Base-by-base conservation (phyloP, 306 rosid genomes). In the Sesbania bispinosa region DNA sequence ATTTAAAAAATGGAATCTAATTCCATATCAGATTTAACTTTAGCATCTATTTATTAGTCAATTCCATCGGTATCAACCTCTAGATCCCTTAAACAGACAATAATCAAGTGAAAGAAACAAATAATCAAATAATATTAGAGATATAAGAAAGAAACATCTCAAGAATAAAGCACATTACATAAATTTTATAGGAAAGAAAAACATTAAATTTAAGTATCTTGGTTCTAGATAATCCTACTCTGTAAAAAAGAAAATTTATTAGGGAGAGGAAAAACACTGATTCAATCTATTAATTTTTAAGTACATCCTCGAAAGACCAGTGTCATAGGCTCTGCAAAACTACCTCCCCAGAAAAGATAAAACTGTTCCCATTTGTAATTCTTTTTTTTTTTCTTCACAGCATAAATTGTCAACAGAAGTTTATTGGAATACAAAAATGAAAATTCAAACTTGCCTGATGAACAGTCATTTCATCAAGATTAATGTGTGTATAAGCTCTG, bases 381-480 rank as follows among this genome's bases (percentile, higher is more conserved):
- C 10, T 61, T 10, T 11, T n/a, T 29, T 4, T n/a, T n/a, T n/a
- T n/a, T n/a, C n/a, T n/a, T 36, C 33, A 6, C 36, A 33, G 39
- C 7, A 69, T 15, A 41, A 69, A 63, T 38, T 51, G 53, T 71
- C 45, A 11, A 26, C 41, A 23, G 5, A 54, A 64, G 53, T 42
- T 74, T 42, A 70, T 20, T 26, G 52, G 58, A 42, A 54, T 23
- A 14, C 10, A 2, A 2, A 39, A 54, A 21, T 14, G 2, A 32
- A 41, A 38, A 38, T 51, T 16, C 39, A 62, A 16, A 59, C 64
- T 75, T 79, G 86, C 99, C 96, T 89, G 99, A 73, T 95, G 95
- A 73, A 95, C 83, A 48, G 97, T 95, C 90, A 95, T 89, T 75
- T 89, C 99, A 65, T 95, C 96, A 39, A 95, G 92, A 84, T 95